A percentile compares a stretch with the other conserved stretches of the same genome.
Evolutionary conservation across 164 flowering plant genomes (phyloP).

Genomic region (Piper betle): DNA sequence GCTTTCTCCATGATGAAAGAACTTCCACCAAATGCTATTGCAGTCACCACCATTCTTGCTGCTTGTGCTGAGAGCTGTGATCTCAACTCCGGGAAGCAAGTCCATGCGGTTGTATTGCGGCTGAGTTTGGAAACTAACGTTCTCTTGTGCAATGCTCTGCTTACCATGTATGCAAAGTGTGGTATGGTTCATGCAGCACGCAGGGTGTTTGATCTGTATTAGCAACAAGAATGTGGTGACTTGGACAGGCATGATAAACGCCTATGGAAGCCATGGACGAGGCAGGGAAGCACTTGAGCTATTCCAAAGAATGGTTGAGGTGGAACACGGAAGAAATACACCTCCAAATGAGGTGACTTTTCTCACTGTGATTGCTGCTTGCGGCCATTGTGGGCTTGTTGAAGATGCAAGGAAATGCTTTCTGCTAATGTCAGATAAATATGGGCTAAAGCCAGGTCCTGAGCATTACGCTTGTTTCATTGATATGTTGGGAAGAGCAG

Average conservation of each 20-base stretch:
- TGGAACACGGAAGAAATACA: conserved; percentile 5
- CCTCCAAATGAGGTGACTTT: conserved; percentile 38
- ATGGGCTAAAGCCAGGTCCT: conserved; percentile 23
- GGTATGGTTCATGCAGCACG: conserved; percentile 24
- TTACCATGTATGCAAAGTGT: conserved; percentile 50
- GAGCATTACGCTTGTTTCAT: conserved; percentile 48
- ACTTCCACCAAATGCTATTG: conserved; percentile 32
- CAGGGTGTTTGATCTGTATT: conserved; percentile 21
- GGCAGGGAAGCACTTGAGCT: conserved; percentile 35
- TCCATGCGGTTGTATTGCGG: conserved; percentile 35
- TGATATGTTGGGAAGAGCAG: conserved; percentile 39
- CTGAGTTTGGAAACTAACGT: conserved; percentile 24
- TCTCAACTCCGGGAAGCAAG: conserved; percentile 34
- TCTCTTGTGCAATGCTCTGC: conserved; percentile 27
- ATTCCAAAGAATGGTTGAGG: conserved; percentile 27
- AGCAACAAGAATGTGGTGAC: conserved; percentile 25
- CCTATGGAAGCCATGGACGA: conserved; percentile 33
- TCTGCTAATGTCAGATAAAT: conserved; percentile 17
- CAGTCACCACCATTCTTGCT: conserved; percentile 33
- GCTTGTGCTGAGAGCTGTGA: conserved; percentile 41
- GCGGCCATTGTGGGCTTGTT: conserved; percentile 46
- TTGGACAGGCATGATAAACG: conserved; percentile 45
- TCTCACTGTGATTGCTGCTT: conserved; percentile 44
- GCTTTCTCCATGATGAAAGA: conserved; percentile 21
- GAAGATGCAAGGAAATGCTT: conserved; percentile 29